A percentile compares a stretch with the other conserved stretches of the same genome.
These are phyloP conservation scores for Conticribra weissflogii DNA, from an alignment of 108 stramenopile genomes.

Conservation along the genomic window DNA sequence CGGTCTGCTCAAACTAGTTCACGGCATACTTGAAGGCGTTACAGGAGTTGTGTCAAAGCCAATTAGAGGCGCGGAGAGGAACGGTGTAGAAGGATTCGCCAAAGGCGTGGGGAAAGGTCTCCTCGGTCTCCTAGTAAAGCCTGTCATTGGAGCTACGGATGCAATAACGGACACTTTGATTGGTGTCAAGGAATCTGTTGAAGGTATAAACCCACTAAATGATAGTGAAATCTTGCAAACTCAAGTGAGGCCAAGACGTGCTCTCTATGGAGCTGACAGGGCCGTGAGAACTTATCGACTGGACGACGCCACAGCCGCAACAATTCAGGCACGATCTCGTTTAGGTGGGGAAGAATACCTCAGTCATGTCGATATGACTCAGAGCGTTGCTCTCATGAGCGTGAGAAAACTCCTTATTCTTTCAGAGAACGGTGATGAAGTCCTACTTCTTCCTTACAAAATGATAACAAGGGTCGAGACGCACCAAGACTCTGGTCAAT, in stretches of 20 bases:
- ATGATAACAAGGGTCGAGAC: constrained; percentile 58
- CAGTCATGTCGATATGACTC: constrained; percentile 69
- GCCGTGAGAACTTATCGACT: constrained; percentile 55
- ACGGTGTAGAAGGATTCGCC: constrained; percentile 84
- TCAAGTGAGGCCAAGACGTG: constrained; percentile 69
- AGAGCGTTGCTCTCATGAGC: constrained; percentile 67
- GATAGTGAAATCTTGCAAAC: constrained; percentile 16
- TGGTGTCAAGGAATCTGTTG: constrained; percentile 76
- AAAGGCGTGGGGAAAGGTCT: constrained; percentile 85
- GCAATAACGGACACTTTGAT: constrained; percentile 90
- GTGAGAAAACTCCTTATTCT: constrained; percentile 61
- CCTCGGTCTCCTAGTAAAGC: constrained; percentile 89
- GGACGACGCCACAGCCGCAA: constrained; percentile 71
- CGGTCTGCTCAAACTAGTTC: constrained; percentile 66
- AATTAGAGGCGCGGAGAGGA: constrained; percentile 81
- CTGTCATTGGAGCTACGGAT: constrained; percentile 91
- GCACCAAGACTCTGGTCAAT: not conserved
- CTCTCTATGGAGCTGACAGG: constrained; percentile 72
- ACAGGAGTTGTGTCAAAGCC: constrained; percentile 78
- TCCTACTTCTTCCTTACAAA: constrained; percentile 58
- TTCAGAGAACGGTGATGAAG: constrained; percentile 64
- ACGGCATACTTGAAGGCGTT: constrained; percentile 83
- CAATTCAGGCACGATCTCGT: constrained; percentile 64
- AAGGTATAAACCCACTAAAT: constrained; percentile 29
- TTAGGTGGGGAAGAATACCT: constrained; percentile 72